Base-by-base conservation (phyloP, 352 stramenopile species). In the Pythium volutum region DNA sequence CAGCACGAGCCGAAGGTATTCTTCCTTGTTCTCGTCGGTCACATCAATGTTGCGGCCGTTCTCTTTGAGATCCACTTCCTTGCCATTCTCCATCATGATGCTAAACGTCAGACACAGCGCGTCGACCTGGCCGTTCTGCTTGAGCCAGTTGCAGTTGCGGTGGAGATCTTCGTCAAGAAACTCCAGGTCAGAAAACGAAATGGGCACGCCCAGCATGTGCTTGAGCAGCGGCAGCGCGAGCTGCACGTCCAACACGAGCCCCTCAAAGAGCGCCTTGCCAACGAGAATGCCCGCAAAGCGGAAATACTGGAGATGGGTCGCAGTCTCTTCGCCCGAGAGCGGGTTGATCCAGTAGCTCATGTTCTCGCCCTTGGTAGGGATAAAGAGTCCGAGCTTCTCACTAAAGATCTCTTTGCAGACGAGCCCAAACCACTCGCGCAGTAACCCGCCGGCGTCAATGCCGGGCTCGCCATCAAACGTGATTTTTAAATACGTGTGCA, bases 1-100 rank as follows among this genome's bases (percentile, higher is more conserved):
- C 23, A 98, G 83, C 50, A 98, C 84, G 18, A 96, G 72, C 36
- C 95, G 73, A 14, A 99, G 78, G 74, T 98, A 99, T 68, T 98
- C 91, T 42, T 97, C 80, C 56, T 96, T 97, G 76, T 98, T 99
- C 12, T 84, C 84, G 29, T 89, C 89, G 15, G 95, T 98, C 20
- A 99, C 95, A 1, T 76, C 26, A 29, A 98, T 90, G 58, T 97
- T 75, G 18, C 73, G 76, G 4, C 97, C 97, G 31, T 82, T 84
- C 18, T 82, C 82, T 69, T 96, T 97, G 36, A 99, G 84, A 48
- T 98, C 95, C 15, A 79, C 58, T 22, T 89, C 60, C 1, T 62
- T 62, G 31, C 77, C 81, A 41, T 89, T 73, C 16, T 56, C 72
- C 48, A 77, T 65, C 10, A 81, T 69, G 8, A 67, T 63, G 54